Conservation (phyloP, 1,284 basidiomycete genomes). For the Bjerkandera adusta region DNA sequence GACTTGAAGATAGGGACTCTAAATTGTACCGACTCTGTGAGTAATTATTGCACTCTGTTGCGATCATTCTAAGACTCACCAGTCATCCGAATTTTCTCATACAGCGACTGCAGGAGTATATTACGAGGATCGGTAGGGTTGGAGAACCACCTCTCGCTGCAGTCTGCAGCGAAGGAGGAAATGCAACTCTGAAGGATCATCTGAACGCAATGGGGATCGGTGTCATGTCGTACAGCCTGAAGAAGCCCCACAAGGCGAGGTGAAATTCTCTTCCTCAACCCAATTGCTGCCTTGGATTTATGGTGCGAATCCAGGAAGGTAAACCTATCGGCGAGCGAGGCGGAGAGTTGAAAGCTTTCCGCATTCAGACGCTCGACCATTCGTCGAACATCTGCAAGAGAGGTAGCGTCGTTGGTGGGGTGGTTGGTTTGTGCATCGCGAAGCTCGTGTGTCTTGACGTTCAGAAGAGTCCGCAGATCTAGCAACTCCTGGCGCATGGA, state of each 20-base stretch:
- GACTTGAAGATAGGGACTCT: neutral
- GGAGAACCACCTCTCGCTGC: neutral
- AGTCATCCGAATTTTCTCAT: neutral
- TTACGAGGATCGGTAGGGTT: no score
- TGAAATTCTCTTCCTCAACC: neutral
- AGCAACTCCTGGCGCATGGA: slow-evolving; percentile 1
- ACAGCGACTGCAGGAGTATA: neutral
- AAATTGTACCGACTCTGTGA: neutral
- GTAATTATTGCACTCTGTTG: neutral
- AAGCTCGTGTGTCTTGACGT: slow-evolving; percentile 20
- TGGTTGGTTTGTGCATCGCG: slow-evolving; percentile 22
- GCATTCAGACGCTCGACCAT: slow-evolving; percentile 22
- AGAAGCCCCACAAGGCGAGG: neutral
- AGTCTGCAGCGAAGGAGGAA: neutral
- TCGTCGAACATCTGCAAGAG: slow-evolving; percentile 21
- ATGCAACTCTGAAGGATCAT: neutral
- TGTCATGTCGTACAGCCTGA: neutral
- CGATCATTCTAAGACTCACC: neutral
- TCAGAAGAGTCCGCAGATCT: slow-evolving; percentile 13
- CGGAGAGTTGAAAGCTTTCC: slow-evolving; percentile 22
- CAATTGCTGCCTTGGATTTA: neutral
- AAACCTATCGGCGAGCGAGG: slow-evolving; percentile 17
- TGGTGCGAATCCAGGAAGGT: neutral
- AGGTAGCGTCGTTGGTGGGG: slow-evolving; percentile 18
- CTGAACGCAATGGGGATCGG: neutral